phyloP scores from a whole-genome alignment of 352 stramenopile species.

The Pythium dissimile region DNA sequence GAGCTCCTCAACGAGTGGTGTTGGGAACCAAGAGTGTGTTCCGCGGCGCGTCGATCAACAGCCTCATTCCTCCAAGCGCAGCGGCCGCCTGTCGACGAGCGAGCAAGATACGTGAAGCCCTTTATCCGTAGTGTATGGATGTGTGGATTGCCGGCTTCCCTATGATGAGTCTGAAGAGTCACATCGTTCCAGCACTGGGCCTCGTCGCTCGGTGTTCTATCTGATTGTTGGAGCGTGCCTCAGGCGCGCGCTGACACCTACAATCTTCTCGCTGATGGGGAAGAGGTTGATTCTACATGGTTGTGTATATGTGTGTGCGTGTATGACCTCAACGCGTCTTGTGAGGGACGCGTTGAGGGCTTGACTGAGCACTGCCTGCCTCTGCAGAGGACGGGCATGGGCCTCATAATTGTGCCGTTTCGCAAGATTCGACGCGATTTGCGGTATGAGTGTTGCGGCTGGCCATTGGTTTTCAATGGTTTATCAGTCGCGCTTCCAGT shows the following conservation, averaged over 20 bases:
- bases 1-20: neutral
- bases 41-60: neutral
- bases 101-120: neutral
- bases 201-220: constrained; percentile 13
- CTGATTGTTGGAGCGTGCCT: constrained; percentile 49
- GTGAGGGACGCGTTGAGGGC: constrained; percentile 13
- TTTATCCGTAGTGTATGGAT: neutral
- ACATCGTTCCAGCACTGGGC: constrained; percentile 27
- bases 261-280: constrained; percentile 79
- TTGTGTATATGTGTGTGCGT: constrained; percentile 13
- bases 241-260: constrained; percentile 64
- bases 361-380: constrained; percentile 20
- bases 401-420: constrained; percentile 29
- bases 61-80: constrained; percentile 2
- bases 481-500: constrained; percentile 51
- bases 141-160: neutral
- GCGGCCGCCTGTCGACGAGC: neutral
- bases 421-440: constrained; percentile 3
- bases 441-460: constrained; percentile 65
- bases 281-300: constrained; percentile 19
- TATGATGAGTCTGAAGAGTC: constrained; percentile 22
- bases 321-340: constrained; percentile 1
- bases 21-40: neutral
- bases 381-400: constrained; percentile 28
- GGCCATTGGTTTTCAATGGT: constrained; percentile 82